Conservation (phyloP, 2,329 filamentous ascomycete genomes). For the Teratosphaeria pseudoeucalypti region DNA sequence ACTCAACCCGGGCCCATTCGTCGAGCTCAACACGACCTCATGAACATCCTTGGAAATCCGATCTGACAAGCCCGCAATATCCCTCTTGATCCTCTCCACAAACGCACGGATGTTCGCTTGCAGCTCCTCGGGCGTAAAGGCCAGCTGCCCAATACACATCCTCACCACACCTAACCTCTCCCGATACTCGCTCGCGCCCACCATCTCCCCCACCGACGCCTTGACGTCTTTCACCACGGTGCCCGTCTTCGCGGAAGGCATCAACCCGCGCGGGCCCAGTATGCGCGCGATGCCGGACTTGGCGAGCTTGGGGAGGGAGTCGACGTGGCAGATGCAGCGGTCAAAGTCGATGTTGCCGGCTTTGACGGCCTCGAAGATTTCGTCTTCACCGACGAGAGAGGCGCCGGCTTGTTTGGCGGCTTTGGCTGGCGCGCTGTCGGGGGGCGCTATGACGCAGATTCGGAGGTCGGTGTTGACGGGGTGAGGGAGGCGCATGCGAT, state of each 20-base stretch:
- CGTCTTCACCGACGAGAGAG: conserved; percentile 71
- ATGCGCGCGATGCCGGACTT: conserved; percentile 72
- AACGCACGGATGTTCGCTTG: conserved; percentile 73
- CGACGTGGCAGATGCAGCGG: conserved; percentile 72
- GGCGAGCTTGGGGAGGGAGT: conserved; percentile 66
- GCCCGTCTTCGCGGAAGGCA: conserved; percentile 81
- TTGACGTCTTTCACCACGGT: conserved; percentile 78
- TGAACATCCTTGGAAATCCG: conserved; percentile 61
- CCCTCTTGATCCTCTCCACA: conserved; percentile 65
- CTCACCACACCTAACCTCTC: conserved; percentile 76
- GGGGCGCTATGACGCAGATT: conserved; percentile 85
- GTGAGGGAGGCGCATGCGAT: conserved; percentile 77
- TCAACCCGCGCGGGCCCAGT: conserved; percentile 79
- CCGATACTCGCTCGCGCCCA: conserved; percentile 76
- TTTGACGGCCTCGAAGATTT: conserved; percentile 69
- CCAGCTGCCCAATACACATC: conserved; percentile 83
- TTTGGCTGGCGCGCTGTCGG: conserved; percentile 61
- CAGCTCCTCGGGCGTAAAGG: conserved; percentile 78
- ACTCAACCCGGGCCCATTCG: conserved; percentile 75
- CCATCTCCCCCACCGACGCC: conserved; percentile 65
- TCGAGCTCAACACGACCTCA: conserved; percentile 73
- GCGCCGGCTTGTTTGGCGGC: conserved; percentile 73
- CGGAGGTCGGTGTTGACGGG: conserved; percentile 79
- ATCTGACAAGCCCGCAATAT: conserved; percentile 57
- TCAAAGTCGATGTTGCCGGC: conserved; percentile 74